Evolutionary conservation across 306 rosid species (phyloP).

Genomic region (Prunus davidiana): DNA sequence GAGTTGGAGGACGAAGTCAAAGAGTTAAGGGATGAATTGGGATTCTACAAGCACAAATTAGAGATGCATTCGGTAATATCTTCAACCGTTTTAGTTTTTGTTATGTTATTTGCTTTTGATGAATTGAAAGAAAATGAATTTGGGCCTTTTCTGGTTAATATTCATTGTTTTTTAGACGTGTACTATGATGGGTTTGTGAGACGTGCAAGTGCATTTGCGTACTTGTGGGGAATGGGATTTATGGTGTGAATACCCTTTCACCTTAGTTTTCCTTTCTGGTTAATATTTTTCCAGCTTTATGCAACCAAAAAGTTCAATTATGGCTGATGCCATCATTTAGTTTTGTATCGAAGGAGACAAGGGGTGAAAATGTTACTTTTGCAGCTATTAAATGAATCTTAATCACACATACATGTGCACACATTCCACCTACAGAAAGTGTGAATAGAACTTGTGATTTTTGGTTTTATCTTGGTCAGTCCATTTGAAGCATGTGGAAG

Average conservation of each 20-base stretch:
- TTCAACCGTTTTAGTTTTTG: background rate
- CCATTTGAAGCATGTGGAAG: background rate
- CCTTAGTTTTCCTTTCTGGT: background rate
- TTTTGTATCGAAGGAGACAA: background rate
- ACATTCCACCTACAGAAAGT: background rate
- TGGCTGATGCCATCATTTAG: background rate
- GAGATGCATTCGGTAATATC: slow-evolving; percentile 50
- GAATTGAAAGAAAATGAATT: background rate
- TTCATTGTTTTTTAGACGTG: background rate
- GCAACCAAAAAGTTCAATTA: background rate
- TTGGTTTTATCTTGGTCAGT: background rate
- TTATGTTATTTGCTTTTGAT: background rate
- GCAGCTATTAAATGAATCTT: background rate
- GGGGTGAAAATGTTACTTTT: background rate
- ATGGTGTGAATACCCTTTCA: background rate
- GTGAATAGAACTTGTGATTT: background rate
- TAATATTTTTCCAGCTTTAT: background rate
- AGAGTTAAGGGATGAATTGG: slow-evolving; percentile 48
- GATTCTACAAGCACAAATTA: slow-evolving; percentile 30
- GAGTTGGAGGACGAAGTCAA: slow-evolving; percentile 66
- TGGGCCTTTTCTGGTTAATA: background rate
- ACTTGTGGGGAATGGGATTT: background rate
- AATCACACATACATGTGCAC: background rate
- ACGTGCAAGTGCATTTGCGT: background rate
- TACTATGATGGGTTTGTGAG: background rate